Percentiles rank a stretch among this genome's conserved stretches.
phyloP scores from a whole-genome alignment of 192 early-diverging fungal genomes.

The Backusella morwellensis region DNA sequence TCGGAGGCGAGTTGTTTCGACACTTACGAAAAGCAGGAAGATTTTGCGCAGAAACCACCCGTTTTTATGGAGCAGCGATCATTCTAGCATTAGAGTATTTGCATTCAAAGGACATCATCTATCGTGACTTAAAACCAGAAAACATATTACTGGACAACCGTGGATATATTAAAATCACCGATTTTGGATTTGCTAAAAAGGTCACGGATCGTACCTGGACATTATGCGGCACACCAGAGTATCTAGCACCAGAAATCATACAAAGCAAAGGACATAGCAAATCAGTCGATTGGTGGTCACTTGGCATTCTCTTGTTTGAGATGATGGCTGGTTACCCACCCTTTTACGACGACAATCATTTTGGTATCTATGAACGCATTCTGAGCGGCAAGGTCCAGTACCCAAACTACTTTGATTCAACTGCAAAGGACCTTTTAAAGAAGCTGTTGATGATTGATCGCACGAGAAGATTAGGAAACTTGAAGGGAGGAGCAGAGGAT shows the following conservation, averaged over 20 bases:
- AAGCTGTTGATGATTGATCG: slow-evolving; percentile 73
- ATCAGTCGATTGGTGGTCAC: slow-evolving; percentile 91
- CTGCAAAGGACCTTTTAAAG: slow-evolving; percentile 73
- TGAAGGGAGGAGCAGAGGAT: slow-evolving; percentile 75
- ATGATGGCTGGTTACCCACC: slow-evolving; percentile 84
- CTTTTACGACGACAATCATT: slow-evolving; percentile 78
- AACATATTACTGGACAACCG: slow-evolving; percentile 61
- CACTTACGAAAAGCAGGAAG: slow-evolving; percentile 79
- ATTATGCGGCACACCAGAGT: slow-evolving; percentile 86
- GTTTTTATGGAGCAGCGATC: slow-evolving; percentile 88
- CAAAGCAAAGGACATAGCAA: slow-evolving; percentile 83
- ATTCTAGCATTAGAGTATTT: slow-evolving; percentile 83
- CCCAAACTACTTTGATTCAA: slow-evolving; percentile 61
- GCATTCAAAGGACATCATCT: slow-evolving; percentile 80
- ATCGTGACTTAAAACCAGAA: slow-evolving; percentile 88
- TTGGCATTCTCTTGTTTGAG: slow-evolving; percentile 86
- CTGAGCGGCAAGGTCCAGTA: slow-evolving; percentile 67
- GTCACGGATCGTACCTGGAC: slow-evolving; percentile 71
- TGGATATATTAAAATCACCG: slow-evolving; percentile 86
- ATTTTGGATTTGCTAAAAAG: slow-evolving; percentile 90
- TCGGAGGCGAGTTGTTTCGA: slow-evolving; percentile 85
- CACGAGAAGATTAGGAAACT: slow-evolving; percentile 77
- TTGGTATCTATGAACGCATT: slow-evolving; percentile 87
- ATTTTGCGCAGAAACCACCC: slow-evolving; percentile 80
- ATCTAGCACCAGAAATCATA: slow-evolving; percentile 86